These are phyloP conservation scores for Salvia hispanica DNA, from an alignment of 257 asterid genomes.

Conservation along the genomic window DNA sequence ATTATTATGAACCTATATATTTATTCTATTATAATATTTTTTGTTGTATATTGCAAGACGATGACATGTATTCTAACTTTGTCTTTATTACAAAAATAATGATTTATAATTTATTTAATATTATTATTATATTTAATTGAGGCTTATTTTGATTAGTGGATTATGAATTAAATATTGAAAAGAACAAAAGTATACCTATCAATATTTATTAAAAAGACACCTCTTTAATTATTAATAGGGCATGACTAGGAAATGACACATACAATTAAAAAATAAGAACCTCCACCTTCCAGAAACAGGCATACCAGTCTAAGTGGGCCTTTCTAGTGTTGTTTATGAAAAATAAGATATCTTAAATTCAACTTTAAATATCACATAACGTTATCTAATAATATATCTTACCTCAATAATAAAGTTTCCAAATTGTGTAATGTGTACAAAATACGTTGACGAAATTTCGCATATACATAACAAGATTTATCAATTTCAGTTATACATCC, in stretches of 20 bases:
- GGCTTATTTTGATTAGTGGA: too few relatives aligned
- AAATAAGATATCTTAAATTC: not conserved
- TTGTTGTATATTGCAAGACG: too few relatives aligned
- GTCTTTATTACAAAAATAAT: too few relatives aligned
- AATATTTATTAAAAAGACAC: too few relatives aligned
- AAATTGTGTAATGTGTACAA: not conserved
- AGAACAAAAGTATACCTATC: too few relatives aligned
- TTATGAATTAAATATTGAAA: too few relatives aligned
- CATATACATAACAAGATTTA: not conserved
- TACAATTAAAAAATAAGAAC: not conserved
- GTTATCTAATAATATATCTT: not conserved
- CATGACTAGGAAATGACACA: slow-evolving; percentile 18
- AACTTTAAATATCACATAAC: not conserved
- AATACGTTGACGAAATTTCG: not conserved
- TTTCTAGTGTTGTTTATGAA: not conserved
- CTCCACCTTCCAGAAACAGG: not conserved
- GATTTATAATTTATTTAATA: too few relatives aligned
- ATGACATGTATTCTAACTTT: too few relatives aligned
- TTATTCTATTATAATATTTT: too few relatives aligned
- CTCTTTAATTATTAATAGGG: not conserved
- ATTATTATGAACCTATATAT: too few relatives aligned
- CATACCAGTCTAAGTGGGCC: slow-evolving; percentile 1
- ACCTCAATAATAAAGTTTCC: not conserved
- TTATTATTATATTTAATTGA: too few relatives aligned
- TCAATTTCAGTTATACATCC: not conserved